phyloP scores from a whole-genome alignment of 352 stramenopile genomes.

The Pythium scleroteichum region DNA sequence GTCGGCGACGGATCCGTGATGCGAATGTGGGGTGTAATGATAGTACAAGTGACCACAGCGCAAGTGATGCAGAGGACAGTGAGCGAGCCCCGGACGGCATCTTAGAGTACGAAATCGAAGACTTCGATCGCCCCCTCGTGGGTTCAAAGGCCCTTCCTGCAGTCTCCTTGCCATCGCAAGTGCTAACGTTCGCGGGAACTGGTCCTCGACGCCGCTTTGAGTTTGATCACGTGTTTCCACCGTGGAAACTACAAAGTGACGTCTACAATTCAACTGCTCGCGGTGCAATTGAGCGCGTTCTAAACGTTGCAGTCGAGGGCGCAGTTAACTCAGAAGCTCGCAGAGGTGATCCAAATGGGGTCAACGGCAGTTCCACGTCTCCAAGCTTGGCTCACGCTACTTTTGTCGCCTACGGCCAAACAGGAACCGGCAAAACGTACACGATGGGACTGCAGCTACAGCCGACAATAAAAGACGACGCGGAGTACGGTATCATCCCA shows the following conservation, averaged over 20 bases:
- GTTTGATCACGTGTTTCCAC: slow-evolving; percentile 67
- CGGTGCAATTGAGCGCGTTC: slow-evolving; percentile 41
- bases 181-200: slow-evolving; percentile 22
- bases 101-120: slow-evolving; percentile 11
- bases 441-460: slow-evolving; percentile 69
- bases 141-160: slow-evolving; percentile 1
- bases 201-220: slow-evolving; percentile 45
- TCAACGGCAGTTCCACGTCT: too few relatives aligned
- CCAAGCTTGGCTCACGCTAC: slow-evolving; percentile 48
- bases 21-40: slow-evolving; percentile 3
- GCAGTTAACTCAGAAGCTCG: neutral
- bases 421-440: slow-evolving; percentile 75
- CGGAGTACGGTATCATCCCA: slow-evolving; percentile 60
- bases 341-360: too few relatives aligned
- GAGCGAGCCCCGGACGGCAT: slow-evolving; percentile 14
- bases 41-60: neutral
- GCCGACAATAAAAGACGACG: slow-evolving; percentile 24
- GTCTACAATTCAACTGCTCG: slow-evolving; percentile 50
- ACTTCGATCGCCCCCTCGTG: neutral
- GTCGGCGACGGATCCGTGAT: slow-evolving; percentile 33
- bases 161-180: slow-evolving; percentile 24
- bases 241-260: slow-evolving; percentile 46
- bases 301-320: neutral
- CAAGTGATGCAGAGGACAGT: neutral
- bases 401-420: slow-evolving; percentile 71